Base-by-base conservation (phyloP, 2,329 filamentous ascomycete genomes). In the Aureobasidium musti region DNA sequence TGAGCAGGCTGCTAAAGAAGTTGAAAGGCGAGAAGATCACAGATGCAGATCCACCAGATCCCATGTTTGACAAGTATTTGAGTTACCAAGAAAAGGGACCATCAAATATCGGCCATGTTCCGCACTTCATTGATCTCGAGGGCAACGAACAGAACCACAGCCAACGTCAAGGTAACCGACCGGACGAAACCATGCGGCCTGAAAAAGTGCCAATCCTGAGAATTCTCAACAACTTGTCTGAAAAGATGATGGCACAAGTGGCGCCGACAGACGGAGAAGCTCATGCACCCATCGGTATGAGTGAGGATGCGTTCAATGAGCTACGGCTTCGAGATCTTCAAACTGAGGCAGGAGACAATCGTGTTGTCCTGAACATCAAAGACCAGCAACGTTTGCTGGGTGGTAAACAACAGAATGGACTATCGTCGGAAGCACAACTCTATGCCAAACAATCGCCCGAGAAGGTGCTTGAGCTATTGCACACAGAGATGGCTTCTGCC, bases 111-210 rank as follows among this genome's bases (percentile, higher is more conserved):
- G 81, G 88, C 39, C 85, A 89, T 66, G 87, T 99, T 23, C 93
- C 95, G 0, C 88, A 93, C 72, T 93, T 96, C 70, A 93, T 99
- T 71, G 91, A 99, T 75, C 79, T 99, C 30, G 91, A 94, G 74
- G 95, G 90, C 35, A 99, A 99, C 74, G 95, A 98, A 78, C 91
- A 95, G 76, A 94, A 99, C 73, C 89, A 96, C 77, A 96, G 92
- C 71, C 91, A 93, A 63, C 86, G 89, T 73, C 89, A 85, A 72
- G 95, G 95, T 59, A 98, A 99, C 76, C 84, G 89, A 63, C 92
- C 94, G 65, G 92, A 98, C 75, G 80, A 90, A 41, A 95, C 96
- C 70, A 97, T 98, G 92, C 86, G 91, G 39, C 92, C 92, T 1
- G 83, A 89, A 53, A 94, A 95, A 74, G 89, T 95, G 2, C 93